Conservation (phyloP, 768 basidiomycete genomes). For the Kondoa subrosea region DNA sequence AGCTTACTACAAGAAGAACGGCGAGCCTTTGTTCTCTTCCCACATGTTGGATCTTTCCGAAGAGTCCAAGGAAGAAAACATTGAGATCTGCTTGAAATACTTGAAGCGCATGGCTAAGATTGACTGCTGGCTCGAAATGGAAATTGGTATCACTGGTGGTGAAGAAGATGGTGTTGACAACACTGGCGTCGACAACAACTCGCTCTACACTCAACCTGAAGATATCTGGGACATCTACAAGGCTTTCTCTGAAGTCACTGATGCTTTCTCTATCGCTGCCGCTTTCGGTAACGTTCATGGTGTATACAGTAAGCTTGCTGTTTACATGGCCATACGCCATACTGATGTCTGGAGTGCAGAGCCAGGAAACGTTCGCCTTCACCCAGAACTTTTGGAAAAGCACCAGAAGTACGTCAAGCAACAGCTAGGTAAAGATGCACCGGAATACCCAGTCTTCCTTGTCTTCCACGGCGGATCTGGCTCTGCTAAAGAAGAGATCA, state of each 20-base stretch:
- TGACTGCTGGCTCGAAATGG: constrained; percentile 98
- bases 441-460: constrained; percentile 70
- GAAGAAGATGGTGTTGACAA: constrained; percentile 99
- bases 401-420: constrained; percentile 63
- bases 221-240: constrained; percentile 83
- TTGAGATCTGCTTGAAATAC: constrained; percentile 79
- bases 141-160: constrained; percentile 98
- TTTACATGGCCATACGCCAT: neutral
- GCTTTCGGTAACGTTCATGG: constrained; percentile 98
- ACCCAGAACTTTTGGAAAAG: constrained; percentile 75
- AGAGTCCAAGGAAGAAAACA: constrained; percentile 65
- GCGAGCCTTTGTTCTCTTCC: constrained; percentile 76
- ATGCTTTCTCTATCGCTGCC: constrained; percentile 94
- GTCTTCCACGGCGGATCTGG: constrained; percentile 99
- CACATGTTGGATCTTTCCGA: constrained; percentile 99
- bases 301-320: constrained; percentile 60
- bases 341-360: constrained; percentile 11
- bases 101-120: constrained; percentile 85
- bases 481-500: constrained; percentile 88
- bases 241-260: constrained; percentile 64
- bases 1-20: constrained; percentile 74
- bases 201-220: constrained; percentile 91
- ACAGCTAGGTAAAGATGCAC: constrained; percentile 46
- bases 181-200: constrained; percentile 78
- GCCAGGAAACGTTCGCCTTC: constrained; percentile 87